Base-by-base conservation (phyloP, 441 rosid genomes). In the Croton setiger region DNA sequence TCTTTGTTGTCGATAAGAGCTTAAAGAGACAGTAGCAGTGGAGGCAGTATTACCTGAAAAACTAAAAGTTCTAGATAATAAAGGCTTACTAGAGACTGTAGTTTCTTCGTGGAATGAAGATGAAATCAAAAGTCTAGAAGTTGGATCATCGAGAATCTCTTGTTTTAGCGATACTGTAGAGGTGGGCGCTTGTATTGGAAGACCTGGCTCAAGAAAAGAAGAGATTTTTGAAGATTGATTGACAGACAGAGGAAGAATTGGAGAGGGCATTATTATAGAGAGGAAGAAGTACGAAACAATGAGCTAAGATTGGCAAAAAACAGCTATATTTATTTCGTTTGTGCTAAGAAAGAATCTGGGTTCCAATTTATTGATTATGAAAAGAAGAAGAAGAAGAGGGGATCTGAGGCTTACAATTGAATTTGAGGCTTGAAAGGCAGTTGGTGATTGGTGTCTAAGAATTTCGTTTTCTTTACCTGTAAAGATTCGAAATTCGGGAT, bases 51-150 rank as follows among this genome's bases (percentile, higher is more conserved):
- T n/a, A 70, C 76, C 80, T 55, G 70, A 74, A 76, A 52, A 86
- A 72, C 90, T 88, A 12, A 84, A 63, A 64, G 88, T 49, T 69
- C 90, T 75, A 37, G 89, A 71, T 44, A 88, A 80, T 62, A 82
- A 80, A 65, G 93, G 91, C 65, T 66, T n/a, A n/a, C n/a, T n/a
- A n/a, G n/a, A n/a, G n/a, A n/a, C n/a, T n/a, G n/a, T 36, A 51
- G 69, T 77, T 47, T 82, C 82, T 37, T 80, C 82, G 8, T 78
- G 78, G 41, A 75, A 83, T 11, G 75, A 74, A 31, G 90, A 83
- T 15, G 89, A 79, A 81, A 75, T 53, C 66, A 84, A 75, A 60
- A 85, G 79, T 52, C 78, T 80, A 4, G 83, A 60, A 0, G 81
- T 66, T 8, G 90, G 84, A 33, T 84, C 87, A 48, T 82, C 85